Evolutionary conservation across 805 yeast genomes (phyloP).

Genomic region (Saccharomycopsis fermentans): DNA sequence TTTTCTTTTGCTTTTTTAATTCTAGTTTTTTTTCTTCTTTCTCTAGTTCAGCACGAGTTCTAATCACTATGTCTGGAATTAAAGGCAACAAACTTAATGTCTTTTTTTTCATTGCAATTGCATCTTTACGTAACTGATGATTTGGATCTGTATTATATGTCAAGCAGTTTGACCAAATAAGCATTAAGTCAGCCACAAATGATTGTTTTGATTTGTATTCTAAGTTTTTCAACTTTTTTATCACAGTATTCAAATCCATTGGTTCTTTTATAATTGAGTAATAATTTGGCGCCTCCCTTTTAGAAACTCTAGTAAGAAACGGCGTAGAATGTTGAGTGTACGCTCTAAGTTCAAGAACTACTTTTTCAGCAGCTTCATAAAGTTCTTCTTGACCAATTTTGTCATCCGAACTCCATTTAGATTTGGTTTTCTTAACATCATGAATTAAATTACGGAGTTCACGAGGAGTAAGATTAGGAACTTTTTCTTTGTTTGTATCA

Average conservation of each 20-base stretch:
- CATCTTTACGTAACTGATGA: slow-evolving; percentile 84
- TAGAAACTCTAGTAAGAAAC: slow-evolving; percentile 88
- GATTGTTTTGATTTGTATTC: slow-evolving; percentile 78
- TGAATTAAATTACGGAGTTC: slow-evolving; percentile 77
- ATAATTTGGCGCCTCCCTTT: slow-evolving; percentile 96
- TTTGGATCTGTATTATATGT: slow-evolving; percentile 91
- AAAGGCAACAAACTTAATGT: slow-evolving; percentile 65
- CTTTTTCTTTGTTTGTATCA: slow-evolving; percentile 67
- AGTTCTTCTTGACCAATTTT: slow-evolving; percentile 94
- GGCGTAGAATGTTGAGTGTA: slow-evolving; percentile 96
- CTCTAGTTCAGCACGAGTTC: slow-evolving; percentile 65
- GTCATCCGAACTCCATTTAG: slow-evolving; percentile 97
- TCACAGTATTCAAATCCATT: slow-evolving; percentile 92
- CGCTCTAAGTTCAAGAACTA: slow-evolving; percentile 77
- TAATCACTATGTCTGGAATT: slow-evolving; percentile 79
- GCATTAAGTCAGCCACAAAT: slow-evolving; percentile 90
- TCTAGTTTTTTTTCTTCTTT: slow-evolving; percentile 43
- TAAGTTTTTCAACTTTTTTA: slow-evolving; percentile 75
- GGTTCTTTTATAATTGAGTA: slow-evolving; percentile 83
- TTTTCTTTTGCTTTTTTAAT: slow-evolving; percentile 9
- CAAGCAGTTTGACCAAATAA: slow-evolving; percentile 92
- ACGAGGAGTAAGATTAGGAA: slow-evolving; percentile 57
- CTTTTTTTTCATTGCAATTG: slow-evolving; percentile 91
- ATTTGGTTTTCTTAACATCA: slow-evolving; percentile 90
- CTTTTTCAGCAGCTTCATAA: slow-evolving; percentile 96